Evolutionary conservation across 805 yeast genomes (phyloP), one percentile per base, ranked within the genome.

Genomic region (Wickerhamomyces rabaulensis): DNA sequence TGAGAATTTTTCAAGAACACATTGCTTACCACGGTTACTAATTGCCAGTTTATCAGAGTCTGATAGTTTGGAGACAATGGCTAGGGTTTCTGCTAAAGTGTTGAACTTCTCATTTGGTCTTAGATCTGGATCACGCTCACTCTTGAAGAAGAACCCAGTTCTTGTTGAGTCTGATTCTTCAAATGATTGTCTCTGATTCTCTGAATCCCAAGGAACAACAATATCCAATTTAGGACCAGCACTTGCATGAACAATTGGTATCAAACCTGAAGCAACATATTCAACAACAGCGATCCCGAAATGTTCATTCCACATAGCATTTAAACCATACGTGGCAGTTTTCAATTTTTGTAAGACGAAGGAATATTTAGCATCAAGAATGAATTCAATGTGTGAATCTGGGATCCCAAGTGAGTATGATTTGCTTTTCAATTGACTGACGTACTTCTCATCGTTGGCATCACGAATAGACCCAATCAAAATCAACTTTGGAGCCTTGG

Each of bases 261-360:
- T 79, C 23, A 85, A 74, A 0, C 97, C 98, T 45, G 86, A 77
- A 2, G 92, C 83, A 68, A 87, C 72, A 62, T 90, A 88, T 65
- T 94, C 99, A 8, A 94, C 99, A 6, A 94, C 92, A 1, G 96
- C 92, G 58, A 94, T 94, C 17, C 99, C 99, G 64, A 94, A 94
- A 69, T 94, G 99, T 69, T 94, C 99, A 66, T 94, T 94, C 99
- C 99, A 94, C 99, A 94, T 94, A 26, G 96, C 90, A 59, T 94
- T 92, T 36, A 94, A 70, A 6, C 99, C 99, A 58, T 79, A 81
- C 22, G 81, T 77, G 3, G 89, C 77, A 13, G 64, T 67, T 12
- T 68, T 56, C 29, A 95, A 69, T 45, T 78, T 73, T 25, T 67
- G 59, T 44, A 79, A 68, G 13, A 95, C 81, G 16, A 71, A 74